Evolutionary conservation across 2,329 filamentous ascomycete genomes (phyloP).

Genomic region (Aureobasidium leucospermi): DNA sequence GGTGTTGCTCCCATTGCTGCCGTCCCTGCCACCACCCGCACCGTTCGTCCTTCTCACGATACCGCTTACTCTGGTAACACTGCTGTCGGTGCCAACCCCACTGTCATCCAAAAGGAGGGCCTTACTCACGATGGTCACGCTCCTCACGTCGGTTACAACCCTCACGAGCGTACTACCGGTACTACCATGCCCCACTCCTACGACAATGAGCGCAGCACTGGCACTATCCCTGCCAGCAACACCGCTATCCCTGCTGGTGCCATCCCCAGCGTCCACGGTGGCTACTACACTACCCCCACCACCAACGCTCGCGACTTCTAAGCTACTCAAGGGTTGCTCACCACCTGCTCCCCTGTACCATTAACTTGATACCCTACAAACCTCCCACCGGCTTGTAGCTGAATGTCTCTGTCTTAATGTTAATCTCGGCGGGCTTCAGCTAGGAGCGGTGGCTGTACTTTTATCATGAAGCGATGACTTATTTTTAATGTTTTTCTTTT

Average conservation of each 20-base stretch:
- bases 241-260: conserved; percentile 20
- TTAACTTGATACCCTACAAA: neutral
- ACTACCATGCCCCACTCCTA: neutral
- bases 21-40: conserved; percentile 23
- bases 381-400: neutral
- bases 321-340: neutral
- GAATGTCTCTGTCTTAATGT: neutral
- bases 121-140: conserved; percentile 17
- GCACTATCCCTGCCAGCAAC: neutral
- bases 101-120: conserved; percentile 21
- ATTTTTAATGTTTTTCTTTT: neutral
- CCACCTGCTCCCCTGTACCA: neutral
- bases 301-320: conserved; percentile 2
- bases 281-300: conserved; percentile 39
- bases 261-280: conserved; percentile 24
- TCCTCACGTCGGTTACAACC: conserved; percentile 23
- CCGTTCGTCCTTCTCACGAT: conserved; percentile 40
- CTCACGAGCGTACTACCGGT: conserved; percentile 31
- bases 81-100: conserved; percentile 30
- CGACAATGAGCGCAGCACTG: neutral
- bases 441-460: neutral
- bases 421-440: neutral
- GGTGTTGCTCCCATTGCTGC: conserved; percentile 27
- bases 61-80: conserved; percentile 46
- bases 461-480: neutral